Base-by-base conservation (phyloP, 257 asterid genomes). In the Gynochthodes officinalis region DNA sequence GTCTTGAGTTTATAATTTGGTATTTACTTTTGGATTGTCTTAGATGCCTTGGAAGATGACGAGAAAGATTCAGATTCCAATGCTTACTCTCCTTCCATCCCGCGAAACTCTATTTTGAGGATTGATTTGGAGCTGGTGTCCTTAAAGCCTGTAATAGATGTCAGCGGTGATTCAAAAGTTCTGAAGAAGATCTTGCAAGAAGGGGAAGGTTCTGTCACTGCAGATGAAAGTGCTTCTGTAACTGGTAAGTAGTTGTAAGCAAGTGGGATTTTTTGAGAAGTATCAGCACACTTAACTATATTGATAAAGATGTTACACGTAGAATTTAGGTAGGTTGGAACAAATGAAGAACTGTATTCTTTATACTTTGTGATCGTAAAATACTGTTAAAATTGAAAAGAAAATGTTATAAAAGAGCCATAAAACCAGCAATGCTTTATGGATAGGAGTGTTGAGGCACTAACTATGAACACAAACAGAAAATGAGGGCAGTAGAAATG, bases 151-250 rank as follows among this genome's bases (percentile, higher is more conserved):
- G 92, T 88, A 48, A 69, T 84, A 37, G 85, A 89, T 77, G 77
- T 89, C 71, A 83, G 79, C 43, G 94, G 89, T 23, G 91, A 87
- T 76, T 72, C 79, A 44, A 88, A 85, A 76, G 89, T 89, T 33
- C 69, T 77, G 75, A 89, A 87, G 86, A 89, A 89, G 79, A 81
- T 89, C 46, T 35, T 87, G 66, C 81, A 79, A 80, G 94, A 87
- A 73, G 96, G 96, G 46, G 88, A 84, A 70, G 96, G 89, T 59
- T 35, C 75, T 40, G 63, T 83, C 54, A 83, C 88, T 52, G 92
- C 94, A 61, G 78, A 86, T 69, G 93, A 88, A 55, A 89, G 94
- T 67, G 86, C 96, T 82, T 57, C 82, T 70, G 96, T 89, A 39
- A 80, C 81, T 18, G 78, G 96, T 89, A 87, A 79, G 90, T 80